Evolutionary conservation across 108 stramenopile genomes (phyloP), one percentile per base, ranked within the genome.

Genomic region (Nannochloropsis oceanica): DNA sequence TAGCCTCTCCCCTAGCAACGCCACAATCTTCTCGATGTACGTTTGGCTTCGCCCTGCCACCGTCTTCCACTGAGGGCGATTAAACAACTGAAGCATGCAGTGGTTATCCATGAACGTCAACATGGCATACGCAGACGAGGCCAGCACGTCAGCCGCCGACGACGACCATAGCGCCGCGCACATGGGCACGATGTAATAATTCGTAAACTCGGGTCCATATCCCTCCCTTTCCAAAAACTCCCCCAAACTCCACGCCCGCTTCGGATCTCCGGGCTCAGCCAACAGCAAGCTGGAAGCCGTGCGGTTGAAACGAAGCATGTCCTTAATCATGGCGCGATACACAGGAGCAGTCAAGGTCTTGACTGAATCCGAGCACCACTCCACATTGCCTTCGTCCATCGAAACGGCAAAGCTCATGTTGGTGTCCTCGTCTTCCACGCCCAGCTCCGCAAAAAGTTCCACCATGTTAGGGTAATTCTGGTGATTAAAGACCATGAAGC

Each of bases 401-500:
- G 92, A 93, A 9, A 97, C 94, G 82, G 93, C 91, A 82, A 99
- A 93, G 80, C 92, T 91, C 96, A 96, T 97, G 90, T 79, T 42
- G 0, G 89, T 89, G 24, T 44, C 25, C 25, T 73, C 50, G 42
- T 25, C 84, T 3, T 22, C 44, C 9, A 97, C 93, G 50, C 92
- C 92, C 12, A 99, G 90, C 44, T 89, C 85, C 12, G 93, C 90
- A 84, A 99, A 98, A 91, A 97, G 94, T 8, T 83, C 44, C 26
- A 93, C 92, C 94, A 99, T 92, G 87, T 98, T 95, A 83, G 97
- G 98, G 92, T 99, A 99, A 83, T 97, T 99, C 43, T 83, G 86
- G 18, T 91, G 81, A 84, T 99, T 99, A 91, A 93, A 97, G 25
- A 99, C 98, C 96, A 97, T 97, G 92, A 99, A 99, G 0, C 98